phyloP scores from a whole-genome alignment of 192 early-diverging fungal species.

The Backusella psychrophila region DNA sequence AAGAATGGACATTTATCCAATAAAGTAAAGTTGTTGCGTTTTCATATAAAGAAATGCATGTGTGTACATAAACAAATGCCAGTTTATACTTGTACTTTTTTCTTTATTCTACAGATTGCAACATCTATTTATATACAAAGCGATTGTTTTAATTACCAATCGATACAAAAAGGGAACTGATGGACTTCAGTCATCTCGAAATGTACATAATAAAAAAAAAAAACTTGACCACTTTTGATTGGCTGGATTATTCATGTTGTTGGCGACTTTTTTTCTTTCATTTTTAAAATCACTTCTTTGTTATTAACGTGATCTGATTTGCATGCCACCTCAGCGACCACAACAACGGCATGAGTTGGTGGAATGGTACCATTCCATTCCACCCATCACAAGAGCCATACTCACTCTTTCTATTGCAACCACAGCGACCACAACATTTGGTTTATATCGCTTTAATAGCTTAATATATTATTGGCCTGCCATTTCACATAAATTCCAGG shows the following conservation, averaged over 20 bases:
- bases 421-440: slow-evolving; percentile 42
- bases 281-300: not conserved
- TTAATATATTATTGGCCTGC: slow-evolving; percentile 53
- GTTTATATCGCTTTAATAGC: slow-evolving; percentile 32
- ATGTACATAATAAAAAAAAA: not conserved
- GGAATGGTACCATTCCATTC: slow-evolving; percentile 53
- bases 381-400: slow-evolving; percentile 57
- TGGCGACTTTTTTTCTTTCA: not conserved
- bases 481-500: slow-evolving; percentile 58
- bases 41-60: not conserved
- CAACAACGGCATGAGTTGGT: slow-evolving; percentile 47
- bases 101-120: no score
- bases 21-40: not conserved
- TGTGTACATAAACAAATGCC: not conserved
- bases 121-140: no score
- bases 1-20: not conserved
- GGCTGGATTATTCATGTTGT: not conserved
- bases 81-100: no score
- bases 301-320: not conserved
- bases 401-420: slow-evolving; percentile 47
- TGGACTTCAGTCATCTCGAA: no score
- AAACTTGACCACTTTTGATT: not conserved
- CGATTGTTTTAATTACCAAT: no score
- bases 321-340: slow-evolving; percentile 23
- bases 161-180: no score